Conservation (phyloP, 495 filamentous ascomycete species). For the Aspergillus taichungensis region DNA sequence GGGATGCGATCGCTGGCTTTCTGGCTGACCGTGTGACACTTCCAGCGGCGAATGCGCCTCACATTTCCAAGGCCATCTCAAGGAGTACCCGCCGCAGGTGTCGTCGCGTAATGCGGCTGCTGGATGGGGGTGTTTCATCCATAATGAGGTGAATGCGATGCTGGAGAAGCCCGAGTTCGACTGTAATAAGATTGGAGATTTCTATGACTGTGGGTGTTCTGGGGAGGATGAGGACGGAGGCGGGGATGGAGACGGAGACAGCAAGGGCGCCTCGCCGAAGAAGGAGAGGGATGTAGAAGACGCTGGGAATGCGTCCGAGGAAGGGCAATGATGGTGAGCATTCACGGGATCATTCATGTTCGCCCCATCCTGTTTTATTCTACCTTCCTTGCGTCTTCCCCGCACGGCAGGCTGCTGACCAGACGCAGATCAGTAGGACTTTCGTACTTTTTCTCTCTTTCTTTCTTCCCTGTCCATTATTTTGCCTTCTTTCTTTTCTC, state of each 20-base stretch:
- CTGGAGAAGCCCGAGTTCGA: slow-evolving; percentile 77
- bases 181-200: slow-evolving; percentile 80
- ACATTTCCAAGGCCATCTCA: slow-evolving; percentile 78
- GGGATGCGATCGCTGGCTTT: not conserved
- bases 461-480: too few species aligned
- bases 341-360: too few species aligned
- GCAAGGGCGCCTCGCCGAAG: slow-evolving; percentile 3
- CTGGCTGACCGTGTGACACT: not conserved
- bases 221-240: slow-evolving; percentile 48
- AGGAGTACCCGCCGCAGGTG: slow-evolving; percentile 84
- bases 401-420: too few species aligned
- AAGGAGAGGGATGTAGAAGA: not conserved
- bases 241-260: slow-evolving; percentile 3
- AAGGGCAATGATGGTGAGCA: not conserved
- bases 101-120: slow-evolving; percentile 73
- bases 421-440: too few species aligned
- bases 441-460: too few species aligned
- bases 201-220: slow-evolving; percentile 93
- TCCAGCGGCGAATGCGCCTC: slow-evolving; percentile 81
- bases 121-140: slow-evolving; percentile 88
- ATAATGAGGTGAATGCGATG: slow-evolving; percentile 89
- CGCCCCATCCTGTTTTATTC: too few species aligned
- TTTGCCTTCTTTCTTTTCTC: too few species aligned
- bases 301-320: slow-evolving; percentile 4
- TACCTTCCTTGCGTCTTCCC: too few species aligned